These are phyloP conservation scores for Ormosia emarginata DNA, from an alignment of 306 rosid species.

Conservation along the genomic window DNA sequence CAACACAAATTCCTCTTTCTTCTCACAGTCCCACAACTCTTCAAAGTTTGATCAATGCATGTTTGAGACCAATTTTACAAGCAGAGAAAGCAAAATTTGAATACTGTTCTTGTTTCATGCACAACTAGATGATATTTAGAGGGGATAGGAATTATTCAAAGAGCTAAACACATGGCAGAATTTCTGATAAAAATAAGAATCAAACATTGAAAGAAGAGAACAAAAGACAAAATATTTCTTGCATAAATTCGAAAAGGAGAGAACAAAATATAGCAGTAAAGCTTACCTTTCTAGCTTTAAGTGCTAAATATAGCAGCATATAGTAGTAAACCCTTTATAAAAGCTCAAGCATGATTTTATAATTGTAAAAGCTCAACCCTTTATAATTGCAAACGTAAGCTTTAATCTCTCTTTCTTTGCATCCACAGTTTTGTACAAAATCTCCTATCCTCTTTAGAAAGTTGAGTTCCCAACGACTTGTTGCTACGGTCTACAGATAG, in stretches of 20 bases:
- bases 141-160: not conserved
- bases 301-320: conserved; percentile 71
- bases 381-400: too few species aligned
- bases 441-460: too few species aligned
- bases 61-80: not conserved
- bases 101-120: not conserved
- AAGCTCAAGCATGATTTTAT: too few species aligned
- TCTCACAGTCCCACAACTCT: not conserved
- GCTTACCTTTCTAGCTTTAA: conserved; percentile 69
- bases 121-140: not conserved
- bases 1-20: not conserved
- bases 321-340: too few species aligned
- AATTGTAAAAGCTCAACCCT: too few species aligned
- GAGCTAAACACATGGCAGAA: not conserved
- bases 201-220: not conserved
- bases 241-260: not conserved
- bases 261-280: not conserved
- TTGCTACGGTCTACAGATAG: too few species aligned
- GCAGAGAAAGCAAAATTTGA: not conserved
- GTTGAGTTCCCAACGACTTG: too few species aligned
- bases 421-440: too few species aligned
- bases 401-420: too few species aligned
- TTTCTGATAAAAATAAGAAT: not conserved
- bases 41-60: not conserved
- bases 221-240: not conserved